A percentile compares a stretch with the other conserved stretches of the same genome.
Evolutionary conservation across 148 eudicot species (phyloP).

Genomic region (Hydrangea macrophylla): DNA sequence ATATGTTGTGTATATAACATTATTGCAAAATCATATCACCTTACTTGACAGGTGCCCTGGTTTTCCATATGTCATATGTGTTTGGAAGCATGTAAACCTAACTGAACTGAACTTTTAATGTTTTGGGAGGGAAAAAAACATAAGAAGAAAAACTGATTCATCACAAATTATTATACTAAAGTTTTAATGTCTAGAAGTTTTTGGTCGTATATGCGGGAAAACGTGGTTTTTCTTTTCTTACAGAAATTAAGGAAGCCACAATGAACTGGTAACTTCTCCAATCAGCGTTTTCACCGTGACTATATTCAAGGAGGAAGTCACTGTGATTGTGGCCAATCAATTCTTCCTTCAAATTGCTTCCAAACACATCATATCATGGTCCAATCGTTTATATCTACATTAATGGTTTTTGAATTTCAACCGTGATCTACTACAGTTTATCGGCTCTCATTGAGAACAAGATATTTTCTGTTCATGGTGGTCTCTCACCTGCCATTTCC

Average conservation of each 20-base stretch:
- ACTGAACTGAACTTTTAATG: not conserved
- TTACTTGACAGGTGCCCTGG: not conserved
- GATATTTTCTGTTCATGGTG: constrained; percentile 91
- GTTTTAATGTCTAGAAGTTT: no score
- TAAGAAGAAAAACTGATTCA: no score
- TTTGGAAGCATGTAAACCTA: not conserved
- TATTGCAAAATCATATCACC: not conserved
- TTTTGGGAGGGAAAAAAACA: no score
- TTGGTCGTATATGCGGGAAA: no score
- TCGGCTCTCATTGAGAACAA: constrained; percentile 96
- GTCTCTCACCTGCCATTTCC: constrained; percentile 78
- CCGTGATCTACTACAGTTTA: constrained; percentile 42
- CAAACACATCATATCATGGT: not conserved
- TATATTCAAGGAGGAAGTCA: constrained; percentile 1
- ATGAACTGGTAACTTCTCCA: not conserved
- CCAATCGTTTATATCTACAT: not conserved
- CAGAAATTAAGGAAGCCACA: not conserved
- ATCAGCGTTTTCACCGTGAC: not conserved
- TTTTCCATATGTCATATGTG: not conserved
- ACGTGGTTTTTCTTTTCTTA: no score
- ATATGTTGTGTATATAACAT: no score
- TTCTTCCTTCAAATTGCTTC: constrained; percentile 2
- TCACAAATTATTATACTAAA: no score
- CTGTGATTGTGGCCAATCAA: not conserved
- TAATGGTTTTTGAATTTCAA: constrained; percentile 4